phyloP scores from a whole-genome alignment of 2,329 filamentous ascomycete genomes.

The Trichoderma asperellum region DNA sequence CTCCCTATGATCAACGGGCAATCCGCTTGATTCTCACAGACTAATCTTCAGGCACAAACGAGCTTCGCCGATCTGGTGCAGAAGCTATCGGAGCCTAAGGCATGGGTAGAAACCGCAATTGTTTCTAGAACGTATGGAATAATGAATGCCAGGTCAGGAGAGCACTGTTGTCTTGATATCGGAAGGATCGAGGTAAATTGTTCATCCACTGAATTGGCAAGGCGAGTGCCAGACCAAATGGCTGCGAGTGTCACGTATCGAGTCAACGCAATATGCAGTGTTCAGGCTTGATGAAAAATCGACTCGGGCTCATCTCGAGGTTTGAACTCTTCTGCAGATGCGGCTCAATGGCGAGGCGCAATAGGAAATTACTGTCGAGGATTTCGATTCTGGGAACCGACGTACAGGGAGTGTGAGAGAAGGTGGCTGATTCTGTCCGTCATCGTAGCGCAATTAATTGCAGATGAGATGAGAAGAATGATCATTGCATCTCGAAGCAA shows the following conservation, averaged over 20 bases:
- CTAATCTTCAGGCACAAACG: conserved; percentile 6
- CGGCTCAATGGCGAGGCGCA: background rate
- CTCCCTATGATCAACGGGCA: background rate
- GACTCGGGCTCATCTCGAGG: background rate
- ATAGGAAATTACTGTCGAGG: too few relatives aligned
- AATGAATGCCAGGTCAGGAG: background rate
- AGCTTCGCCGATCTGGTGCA: conserved; percentile 17
- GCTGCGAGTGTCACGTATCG: background rate
- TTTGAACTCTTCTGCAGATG: too few relatives aligned
- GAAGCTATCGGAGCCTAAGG: background rate
- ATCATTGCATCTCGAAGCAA: background rate
- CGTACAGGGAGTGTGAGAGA: background rate
- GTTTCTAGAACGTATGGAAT: background rate
- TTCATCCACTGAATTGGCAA: background rate
- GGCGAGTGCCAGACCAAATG: background rate
- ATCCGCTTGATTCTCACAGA: background rate
- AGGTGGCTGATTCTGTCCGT: background rate
- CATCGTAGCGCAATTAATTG: background rate
- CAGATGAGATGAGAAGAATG: background rate
- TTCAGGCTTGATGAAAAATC: background rate
- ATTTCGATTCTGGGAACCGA: background rate
- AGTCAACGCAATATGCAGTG: background rate
- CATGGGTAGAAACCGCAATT: background rate
- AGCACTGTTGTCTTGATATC: background rate
- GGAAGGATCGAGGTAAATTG: background rate